Evolutionary conservation across 177 flowering plant genomes (phyloP), one percentile per base, ranked within the genome.

Genomic region (Vitis hybrid): DNA sequence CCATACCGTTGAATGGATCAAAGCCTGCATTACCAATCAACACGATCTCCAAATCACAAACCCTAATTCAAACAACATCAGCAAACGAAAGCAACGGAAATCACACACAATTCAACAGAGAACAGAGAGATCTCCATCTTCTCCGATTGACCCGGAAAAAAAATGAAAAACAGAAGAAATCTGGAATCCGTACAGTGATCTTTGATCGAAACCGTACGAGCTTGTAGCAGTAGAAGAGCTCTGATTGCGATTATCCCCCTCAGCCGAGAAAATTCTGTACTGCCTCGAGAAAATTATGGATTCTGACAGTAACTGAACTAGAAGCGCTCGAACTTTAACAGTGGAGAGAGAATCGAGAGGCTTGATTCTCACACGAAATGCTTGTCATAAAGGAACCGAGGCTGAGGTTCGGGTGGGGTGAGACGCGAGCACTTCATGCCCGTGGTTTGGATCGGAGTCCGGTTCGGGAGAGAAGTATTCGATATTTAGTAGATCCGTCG

Each of bases 231-330:
- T 9, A 13, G n/a, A 12, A 54, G 6, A 13, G 27, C 15, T 13
- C 14, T 54, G 14, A 35, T 35, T 35, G 40, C 6, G 40, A 35
- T 35, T 35, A 35, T 35, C 40, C 40, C 27, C 40, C 40, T 35
- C 40, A 35, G 40, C 40, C 6, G n/a, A 24, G 62, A 60, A 21
- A 60, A 60, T 60, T 27, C 62, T 12, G 15, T 4, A 52, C 30
- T 52, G 35, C 15, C 16, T 18, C 62, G 21, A 12, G 65, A 48
- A 70, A 70, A 40, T 54, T 1, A 11, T 6, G 60, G 56, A 55
- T 40, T n/a, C 70, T 32, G 72, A 68, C 60, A 57, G 76, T 74
- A 48, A 61, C 67, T 67, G 67, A 61, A 67, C 62, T 46, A 67
- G 75, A 73, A 52, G 49, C 15, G 57, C 57, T 56, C 58, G 64